These are phyloP conservation scores for Zygotorulaspora sp. DNA, from an alignment of 805 yeast genomes.

Conservation along the genomic window DNA sequence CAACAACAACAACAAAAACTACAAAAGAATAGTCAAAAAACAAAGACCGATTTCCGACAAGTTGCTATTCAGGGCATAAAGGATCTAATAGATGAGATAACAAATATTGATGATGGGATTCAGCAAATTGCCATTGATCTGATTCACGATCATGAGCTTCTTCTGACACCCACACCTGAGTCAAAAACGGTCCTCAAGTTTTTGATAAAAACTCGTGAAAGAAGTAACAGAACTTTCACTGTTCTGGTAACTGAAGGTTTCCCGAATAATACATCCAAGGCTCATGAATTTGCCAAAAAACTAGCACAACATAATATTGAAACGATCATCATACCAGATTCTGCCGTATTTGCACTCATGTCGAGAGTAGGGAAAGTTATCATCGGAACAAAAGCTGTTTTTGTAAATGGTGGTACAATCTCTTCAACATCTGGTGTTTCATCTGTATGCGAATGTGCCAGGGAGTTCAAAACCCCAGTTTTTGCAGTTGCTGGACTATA, in stretches of 20 bases:
- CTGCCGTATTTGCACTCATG: constrained; percentile 92
- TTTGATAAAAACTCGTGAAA: constrained; percentile 72
- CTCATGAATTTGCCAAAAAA: constrained; percentile 74
- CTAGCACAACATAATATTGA: constrained; percentile 84
- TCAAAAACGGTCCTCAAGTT: constrained; percentile 86
- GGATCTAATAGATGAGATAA: constrained; percentile 86
- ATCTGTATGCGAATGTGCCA: constrained; percentile 91
- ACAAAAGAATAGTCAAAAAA: constrained; percentile 24
- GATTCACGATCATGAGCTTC: constrained; percentile 85
- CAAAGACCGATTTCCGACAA: constrained; percentile 64
- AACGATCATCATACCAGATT: constrained; percentile 86
- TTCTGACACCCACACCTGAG: constrained; percentile 88
- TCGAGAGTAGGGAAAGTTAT: constrained; percentile 95
- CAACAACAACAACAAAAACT: constrained; percentile 20
- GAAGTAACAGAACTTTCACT: constrained; percentile 76
- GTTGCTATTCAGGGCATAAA: constrained; percentile 87
- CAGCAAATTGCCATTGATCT: constrained; percentile 88
- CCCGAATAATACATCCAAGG: constrained; percentile 77
- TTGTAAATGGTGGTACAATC: constrained; percentile 94
- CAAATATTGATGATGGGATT: constrained; percentile 83
- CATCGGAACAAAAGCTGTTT: constrained; percentile 85
- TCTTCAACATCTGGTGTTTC: constrained; percentile 87
- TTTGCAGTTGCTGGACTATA: constrained; percentile 92
- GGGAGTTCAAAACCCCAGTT: constrained; percentile 92
- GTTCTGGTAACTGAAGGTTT: constrained; percentile 88